Base-by-base conservation (phyloP, 148 eudicot genomes). In the Simmondsia chinensis region DNA sequence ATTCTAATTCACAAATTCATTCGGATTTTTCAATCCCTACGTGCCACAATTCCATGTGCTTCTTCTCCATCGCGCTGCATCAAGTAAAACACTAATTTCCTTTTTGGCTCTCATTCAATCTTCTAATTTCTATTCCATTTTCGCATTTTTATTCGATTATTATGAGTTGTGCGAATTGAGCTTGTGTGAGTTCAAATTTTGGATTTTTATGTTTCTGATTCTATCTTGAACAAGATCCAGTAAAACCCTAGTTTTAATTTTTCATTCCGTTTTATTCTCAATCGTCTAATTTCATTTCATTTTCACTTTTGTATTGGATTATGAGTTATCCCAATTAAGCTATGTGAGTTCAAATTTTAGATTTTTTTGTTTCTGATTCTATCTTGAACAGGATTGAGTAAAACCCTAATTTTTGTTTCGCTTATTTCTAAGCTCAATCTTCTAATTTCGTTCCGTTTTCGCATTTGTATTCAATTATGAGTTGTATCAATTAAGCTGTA, bases 21-120 rank as follows among this genome's bases (percentile, higher is more conserved):
- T 4, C 13, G 54, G 72, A 70, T 66, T 52, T 45, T 70, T 69
- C 46, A 33, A 20, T 0, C 23, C 34, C 34, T 46, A 31, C 30
- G 3, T 20, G 42, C 35, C 34, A 31, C 34, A 31, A 22, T 13
- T 42, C 49, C 31, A 40, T 26, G 11, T 26, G 52, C 52, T 17
- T 48, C 64, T 54, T 33, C 35, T 32, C 52, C 46, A 9, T 24
- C 9, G 28, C 37, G 37, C 35, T 20, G 37, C 44, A 33, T 33
- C 42, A 16, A 15, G 20, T 25, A 13, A 9, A 20, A 26, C 38
- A 15, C 1, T 49, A 33, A 11, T 17, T 18, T 28, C 8, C 23
- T 33, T 25, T 9, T 23, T 19, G 27, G 20, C 42, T 20, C 12
- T 29, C 9, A 29, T 9, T 22, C 31, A 19, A 12, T 7, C 37